Conservation (phyloP, 495 filamentous ascomycete species). For the Penicillium ucsense region DNA sequence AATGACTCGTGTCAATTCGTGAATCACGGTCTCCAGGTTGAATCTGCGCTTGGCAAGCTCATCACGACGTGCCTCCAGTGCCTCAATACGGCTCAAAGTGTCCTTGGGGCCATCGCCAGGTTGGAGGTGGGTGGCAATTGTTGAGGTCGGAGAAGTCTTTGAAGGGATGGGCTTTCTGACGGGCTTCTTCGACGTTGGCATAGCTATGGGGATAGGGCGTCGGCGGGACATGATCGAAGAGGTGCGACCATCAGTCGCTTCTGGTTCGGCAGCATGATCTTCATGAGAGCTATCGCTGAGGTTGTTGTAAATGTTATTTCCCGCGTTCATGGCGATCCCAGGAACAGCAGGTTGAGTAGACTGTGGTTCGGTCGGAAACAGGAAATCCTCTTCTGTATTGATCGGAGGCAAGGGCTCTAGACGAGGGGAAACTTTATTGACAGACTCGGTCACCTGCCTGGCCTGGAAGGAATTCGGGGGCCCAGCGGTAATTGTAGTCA, state of each 20-base stretch:
- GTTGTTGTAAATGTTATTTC: constrained; percentile 15
- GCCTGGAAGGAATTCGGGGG: constrained; percentile 4
- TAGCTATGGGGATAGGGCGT: constrained; percentile 35
- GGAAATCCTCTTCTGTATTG: constrained; percentile 11
- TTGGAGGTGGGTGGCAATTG: constrained; percentile 46
- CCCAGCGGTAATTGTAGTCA: constrained; percentile 32
- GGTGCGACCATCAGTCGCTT: constrained; percentile 22
- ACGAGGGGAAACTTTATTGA: neutral
- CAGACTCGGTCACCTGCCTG: constrained; percentile 8
- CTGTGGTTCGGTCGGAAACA: constrained; percentile 36
- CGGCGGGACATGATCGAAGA: constrained; percentile 38
- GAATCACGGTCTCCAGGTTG: constrained; percentile 62
- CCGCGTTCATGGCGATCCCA: constrained; percentile 47
- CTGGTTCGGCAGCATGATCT: constrained; percentile 26
- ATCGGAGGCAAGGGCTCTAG: constrained; percentile 6
- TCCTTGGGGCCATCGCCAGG: constrained; percentile 47
- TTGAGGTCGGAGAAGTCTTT: constrained; percentile 29
- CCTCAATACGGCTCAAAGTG: constrained; percentile 46
- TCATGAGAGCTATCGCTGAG: constrained; percentile 31
- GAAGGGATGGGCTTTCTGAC: constrained; percentile 45
- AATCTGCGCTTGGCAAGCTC: constrained; percentile 54
- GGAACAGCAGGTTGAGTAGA: constrained; percentile 65
- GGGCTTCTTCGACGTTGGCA: constrained; percentile 34
- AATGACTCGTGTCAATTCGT: constrained; percentile 56
- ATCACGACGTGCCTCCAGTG: constrained; percentile 57